phyloP scores from a whole-genome alignment of 306 rosid species.

The Castanospermum australe region DNA sequence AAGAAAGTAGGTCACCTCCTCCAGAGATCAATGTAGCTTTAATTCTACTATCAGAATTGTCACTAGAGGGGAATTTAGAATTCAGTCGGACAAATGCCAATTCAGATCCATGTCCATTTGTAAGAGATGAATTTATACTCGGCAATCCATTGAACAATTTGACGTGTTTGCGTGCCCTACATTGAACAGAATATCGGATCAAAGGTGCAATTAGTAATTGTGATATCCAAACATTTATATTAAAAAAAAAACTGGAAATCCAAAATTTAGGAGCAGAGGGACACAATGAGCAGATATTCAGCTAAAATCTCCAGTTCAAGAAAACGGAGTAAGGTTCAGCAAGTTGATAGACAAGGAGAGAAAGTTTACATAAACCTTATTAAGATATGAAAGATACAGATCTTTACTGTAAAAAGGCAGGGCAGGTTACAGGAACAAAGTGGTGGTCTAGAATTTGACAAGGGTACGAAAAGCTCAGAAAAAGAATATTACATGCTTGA shows the following conservation, averaged over 20 bases:
- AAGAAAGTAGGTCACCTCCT: slow-evolving; percentile 53
- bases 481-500: not conserved
- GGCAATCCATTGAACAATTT: slow-evolving; percentile 44
- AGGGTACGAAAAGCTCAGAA: not conserved
- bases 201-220: not conserved
- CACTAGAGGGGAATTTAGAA: slow-evolving; percentile 39
- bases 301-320: not conserved
- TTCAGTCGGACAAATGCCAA: slow-evolving; percentile 38
- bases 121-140: slow-evolving; percentile 1
- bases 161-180: slow-evolving; percentile 51
- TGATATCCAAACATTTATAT: slow-evolving; percentile 18
- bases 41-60: slow-evolving; percentile 30
- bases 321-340: not conserved
- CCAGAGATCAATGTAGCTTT: slow-evolving; percentile 56
- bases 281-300: not conserved
- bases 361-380: not conserved
- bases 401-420: not conserved
- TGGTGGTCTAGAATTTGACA: not conserved
- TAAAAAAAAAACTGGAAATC: not conserved
- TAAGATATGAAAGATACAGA: not conserved
- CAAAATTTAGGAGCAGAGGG: not conserved
- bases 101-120: slow-evolving; percentile 29
- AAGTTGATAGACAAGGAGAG: not conserved
- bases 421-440: not conserved
- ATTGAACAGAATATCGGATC: not conserved